Evolutionary conservation across 208 protist species (phyloP).

Genomic region (Naegleria lovaniensis): DNA sequence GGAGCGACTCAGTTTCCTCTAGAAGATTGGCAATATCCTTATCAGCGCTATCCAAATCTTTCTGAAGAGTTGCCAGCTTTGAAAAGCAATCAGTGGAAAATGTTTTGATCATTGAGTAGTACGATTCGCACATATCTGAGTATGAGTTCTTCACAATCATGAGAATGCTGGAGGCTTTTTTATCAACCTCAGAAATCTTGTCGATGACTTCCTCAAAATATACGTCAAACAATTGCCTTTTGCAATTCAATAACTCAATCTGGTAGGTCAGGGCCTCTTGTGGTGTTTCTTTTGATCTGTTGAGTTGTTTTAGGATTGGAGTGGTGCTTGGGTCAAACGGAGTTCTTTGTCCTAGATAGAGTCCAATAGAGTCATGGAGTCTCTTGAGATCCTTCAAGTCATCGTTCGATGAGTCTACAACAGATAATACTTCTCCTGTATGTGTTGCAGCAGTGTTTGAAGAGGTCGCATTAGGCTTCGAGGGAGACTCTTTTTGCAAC

Average conservation of each 20-base stretch:
- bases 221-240: not conserved
- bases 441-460: not conserved
- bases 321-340: not conserved
- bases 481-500: not conserved
- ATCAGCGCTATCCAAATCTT: not conserved
- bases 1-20: constrained; percentile 7
- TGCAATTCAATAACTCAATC: not conserved
- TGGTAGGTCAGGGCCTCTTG: not conserved
- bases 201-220: not conserved
- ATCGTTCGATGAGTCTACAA: not conserved
- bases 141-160: not conserved
- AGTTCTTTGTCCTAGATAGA: not conserved
- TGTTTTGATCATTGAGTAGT: not conserved
- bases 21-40: not conserved
- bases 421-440: too few species aligned
- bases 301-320: not conserved
- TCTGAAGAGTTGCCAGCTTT: not conserved
- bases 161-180: not conserved
- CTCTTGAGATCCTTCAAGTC: not conserved
- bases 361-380: not conserved
- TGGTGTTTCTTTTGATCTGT: not conserved
- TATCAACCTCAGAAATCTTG: not conserved
- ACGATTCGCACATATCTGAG: not conserved
- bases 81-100: not conserved
- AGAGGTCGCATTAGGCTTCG: not conserved